A percentile compares a stretch with the other conserved stretches of the same genome.
These are phyloP conservation scores for Scorias spongiosa DNA, from an alignment of 2,329 filamentous ascomycete species.

Conservation along the genomic window DNA sequence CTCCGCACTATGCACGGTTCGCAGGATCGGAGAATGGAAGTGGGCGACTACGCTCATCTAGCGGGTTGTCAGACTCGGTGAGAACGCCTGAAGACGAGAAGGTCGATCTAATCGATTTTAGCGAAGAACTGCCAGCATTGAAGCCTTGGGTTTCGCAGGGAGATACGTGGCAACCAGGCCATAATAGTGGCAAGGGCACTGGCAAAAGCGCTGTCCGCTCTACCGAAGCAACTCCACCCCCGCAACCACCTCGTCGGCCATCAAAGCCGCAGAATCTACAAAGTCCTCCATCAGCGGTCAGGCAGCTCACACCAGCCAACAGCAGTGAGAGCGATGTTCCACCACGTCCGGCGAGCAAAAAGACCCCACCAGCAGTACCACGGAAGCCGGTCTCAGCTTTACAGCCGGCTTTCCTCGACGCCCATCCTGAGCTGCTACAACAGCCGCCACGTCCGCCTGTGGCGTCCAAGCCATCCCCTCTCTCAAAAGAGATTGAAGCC, in stretches of 20 bases:
- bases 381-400: conserved; percentile 22
- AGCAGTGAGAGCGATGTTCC: background rate
- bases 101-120: conserved; percentile 31
- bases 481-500: background rate
- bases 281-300: conserved; percentile 21
- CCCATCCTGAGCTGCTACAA: conserved; percentile 1
- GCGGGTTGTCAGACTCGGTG: conserved; percentile 11
- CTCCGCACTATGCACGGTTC: conserved; percentile 1
- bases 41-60: conserved; percentile 21
- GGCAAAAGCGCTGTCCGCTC: conserved; percentile 4
- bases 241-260: conserved; percentile 15
- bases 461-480: background rate
- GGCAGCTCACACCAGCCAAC: conserved; percentile 6
- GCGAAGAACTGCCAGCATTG: conserved; percentile 21
- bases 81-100: conserved; percentile 13
- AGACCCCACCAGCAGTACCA: conserved; percentile 20
- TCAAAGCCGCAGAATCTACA: conserved; percentile 24
- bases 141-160: conserved; percentile 11
- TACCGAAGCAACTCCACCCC: background rate
- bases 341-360: conserved; percentile 1
- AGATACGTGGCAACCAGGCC: background rate
- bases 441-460: background rate
- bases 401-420: conserved; percentile 7
- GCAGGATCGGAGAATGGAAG: conserved; percentile 2
- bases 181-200: background rate